Evolutionary conservation across 2,329 filamentous ascomycete genomes (phyloP), one percentile per base, ranked within the genome.

Genomic region (Sclerotiophoma versabilis): DNA sequence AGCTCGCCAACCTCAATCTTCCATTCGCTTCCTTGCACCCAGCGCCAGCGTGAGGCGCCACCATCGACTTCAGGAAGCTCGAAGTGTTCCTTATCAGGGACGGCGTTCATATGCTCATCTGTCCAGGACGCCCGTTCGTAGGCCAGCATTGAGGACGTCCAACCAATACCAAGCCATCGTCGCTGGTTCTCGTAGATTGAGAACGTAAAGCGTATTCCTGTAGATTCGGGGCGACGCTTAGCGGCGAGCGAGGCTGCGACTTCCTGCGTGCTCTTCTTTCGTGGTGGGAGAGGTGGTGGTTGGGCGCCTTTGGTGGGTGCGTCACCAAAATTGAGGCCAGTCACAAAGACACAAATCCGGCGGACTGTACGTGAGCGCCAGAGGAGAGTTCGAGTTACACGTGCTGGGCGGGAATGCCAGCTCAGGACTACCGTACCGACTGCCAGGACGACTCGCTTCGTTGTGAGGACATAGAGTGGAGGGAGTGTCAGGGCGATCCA

Each of bases 141-240:
- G 0, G 92, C 87, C 62, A 99, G 92, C 57, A 99, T 80, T 32
- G 88, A 96, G 2, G 89, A 89, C 0, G 95, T 98, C 93, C 95
- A 99, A 0, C 95, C 95, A 11, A 99, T 83, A 1, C 93, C 93
- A 4, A 99, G 79, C 95, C 95, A 99, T 46, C 95, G 86, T 34
- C 95, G 85, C 75, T 99, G 95, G 66, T 99, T 99, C 74, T 99
- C 95, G 69, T 93, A 98, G 2, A 99, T 83, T 41, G 95, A 93
- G 60, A 99, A 99, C 0, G 95, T 99, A 69, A 99, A 99, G 37
- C 92, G 90, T 12, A 99, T 91, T 1, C 93, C 92, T 0, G 92
- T 85, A 4, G 89, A 88, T 25, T 73, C 71, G 26, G 75, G 74
- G 20, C 73, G 71, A 15, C 72, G 68, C 56, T 77, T 77, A 17